Conservation (phyloP, 768 basidiomycete species). For the Gloeostereum incarnatum region DNA sequence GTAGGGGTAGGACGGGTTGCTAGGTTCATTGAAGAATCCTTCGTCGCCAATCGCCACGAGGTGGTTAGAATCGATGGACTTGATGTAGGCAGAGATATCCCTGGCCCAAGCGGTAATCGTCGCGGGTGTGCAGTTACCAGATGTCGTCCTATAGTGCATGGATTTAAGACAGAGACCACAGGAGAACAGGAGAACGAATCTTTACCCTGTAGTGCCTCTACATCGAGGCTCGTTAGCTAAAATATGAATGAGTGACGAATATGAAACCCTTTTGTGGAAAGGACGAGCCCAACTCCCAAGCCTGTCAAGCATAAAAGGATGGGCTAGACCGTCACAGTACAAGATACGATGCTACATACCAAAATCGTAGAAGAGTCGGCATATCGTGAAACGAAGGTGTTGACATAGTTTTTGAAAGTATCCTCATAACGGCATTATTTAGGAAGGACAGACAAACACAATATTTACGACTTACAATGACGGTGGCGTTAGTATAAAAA, state of each 20-base stretch:
- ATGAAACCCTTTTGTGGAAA: no score
- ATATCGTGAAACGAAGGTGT: constrained; percentile 14
- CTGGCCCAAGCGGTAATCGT: constrained; percentile 46
- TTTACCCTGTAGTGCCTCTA: constrained; percentile 27
- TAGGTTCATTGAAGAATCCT: constrained; percentile 44
- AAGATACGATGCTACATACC: no score
- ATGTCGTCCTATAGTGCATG: constrained; percentile 16
- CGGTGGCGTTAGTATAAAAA: constrained; percentile 15
- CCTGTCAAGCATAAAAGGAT: no score
- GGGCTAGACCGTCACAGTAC: no score
- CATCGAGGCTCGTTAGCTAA: neutral
- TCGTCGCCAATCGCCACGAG: constrained; percentile 57
- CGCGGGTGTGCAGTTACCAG: constrained; percentile 34
- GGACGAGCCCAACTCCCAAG: no score
- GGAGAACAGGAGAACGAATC: neutral
- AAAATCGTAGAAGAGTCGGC: constrained; percentile 15
- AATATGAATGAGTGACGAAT: no score
- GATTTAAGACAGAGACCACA: neutral
- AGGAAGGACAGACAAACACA: no score
- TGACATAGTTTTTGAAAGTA: constrained; percentile 16
- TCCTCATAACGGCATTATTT: no score
- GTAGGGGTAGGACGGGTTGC: constrained; percentile 41
- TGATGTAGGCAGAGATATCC: constrained; percentile 50
- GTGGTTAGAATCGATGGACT: constrained; percentile 52
- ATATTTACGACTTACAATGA: no score